phyloP scores from a whole-genome alignment of 2,329 filamentous ascomycete genomes.

The Trichoderma breve region DNA sequence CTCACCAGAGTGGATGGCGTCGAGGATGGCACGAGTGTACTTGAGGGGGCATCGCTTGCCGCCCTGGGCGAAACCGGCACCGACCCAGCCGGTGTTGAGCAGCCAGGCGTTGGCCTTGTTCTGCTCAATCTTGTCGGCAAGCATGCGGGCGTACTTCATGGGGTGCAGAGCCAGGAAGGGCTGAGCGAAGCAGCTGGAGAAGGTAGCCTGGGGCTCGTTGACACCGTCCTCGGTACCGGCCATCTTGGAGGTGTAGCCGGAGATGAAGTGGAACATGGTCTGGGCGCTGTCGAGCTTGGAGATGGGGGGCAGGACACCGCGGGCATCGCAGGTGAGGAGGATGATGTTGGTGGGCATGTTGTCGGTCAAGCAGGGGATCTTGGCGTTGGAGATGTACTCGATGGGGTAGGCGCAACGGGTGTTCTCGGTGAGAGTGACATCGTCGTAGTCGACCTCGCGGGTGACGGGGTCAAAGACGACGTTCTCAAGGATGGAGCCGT shows the following conservation, averaged over 20 bases:
- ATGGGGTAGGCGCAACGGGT: constrained; percentile 98
- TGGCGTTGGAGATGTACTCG: constrained; percentile 98
- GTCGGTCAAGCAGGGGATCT: constrained; percentile 88
- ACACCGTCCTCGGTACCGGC: constrained; percentile 97
- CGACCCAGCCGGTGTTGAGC: constrained; percentile 97
- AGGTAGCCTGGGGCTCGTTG: constrained; percentile 95
- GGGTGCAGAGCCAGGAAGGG: constrained; percentile 98
- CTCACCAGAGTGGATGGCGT: constrained; percentile 96
- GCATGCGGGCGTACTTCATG: constrained; percentile 98
- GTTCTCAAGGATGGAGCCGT: constrained; percentile 97
- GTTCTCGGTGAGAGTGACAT: constrained; percentile 94
- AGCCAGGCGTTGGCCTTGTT: constrained; percentile 98
- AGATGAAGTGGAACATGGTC: constrained; percentile 99
- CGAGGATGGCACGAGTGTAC: constrained; percentile 97
- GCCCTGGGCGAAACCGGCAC: constrained; percentile 83
- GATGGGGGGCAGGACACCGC: constrained; percentile 95
- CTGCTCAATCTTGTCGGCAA: constrained; percentile 93
- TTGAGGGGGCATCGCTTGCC: constrained; percentile 97
- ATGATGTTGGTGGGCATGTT: constrained; percentile 97
- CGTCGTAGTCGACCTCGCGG: constrained; percentile 92
- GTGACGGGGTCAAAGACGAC: constrained; percentile 93
- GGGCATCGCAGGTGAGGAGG: constrained; percentile 94
- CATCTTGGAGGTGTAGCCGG: constrained; percentile 99
- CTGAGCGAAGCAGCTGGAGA: constrained; percentile 99
- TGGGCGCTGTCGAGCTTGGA: constrained; percentile 92